Evolutionary conservation across 2,329 filamentous ascomycete genomes (phyloP), one percentile per base, ranked within the genome.

Genomic region (Cylindrodendrum hubeiense): DNA sequence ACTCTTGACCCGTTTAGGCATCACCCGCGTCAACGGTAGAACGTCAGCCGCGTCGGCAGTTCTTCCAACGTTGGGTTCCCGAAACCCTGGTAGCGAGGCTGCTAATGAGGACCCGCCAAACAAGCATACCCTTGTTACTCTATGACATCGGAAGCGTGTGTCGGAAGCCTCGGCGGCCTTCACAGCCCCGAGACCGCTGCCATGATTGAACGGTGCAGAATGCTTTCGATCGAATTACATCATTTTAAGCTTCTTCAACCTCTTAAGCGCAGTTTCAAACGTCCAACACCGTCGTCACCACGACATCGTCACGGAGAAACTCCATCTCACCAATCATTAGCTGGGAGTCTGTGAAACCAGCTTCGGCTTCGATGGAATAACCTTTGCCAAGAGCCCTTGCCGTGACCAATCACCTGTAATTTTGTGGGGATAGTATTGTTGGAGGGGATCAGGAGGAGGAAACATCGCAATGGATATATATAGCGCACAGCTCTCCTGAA

Each of bases 311-410:
- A 41, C 50, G 57, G 57, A 60, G 43, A 60, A 60, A 39, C 19
- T 59, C 33, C 30, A 19, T 53, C 39, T 60, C 57, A 53, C 57
- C 39, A 60, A 60, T 60, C 57, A 26, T 13, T 53, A 26, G 28
- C 49, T n/a, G 28, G 6, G 28, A 5, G 37, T 7, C 22, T 9
- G 24, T 34, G 9, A 13, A 30, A 30, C 24, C 2, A n/a, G 22
- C 7, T 47, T 26, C 24, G 24, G 44, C 44, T 47, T 54, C 51
- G 22, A 19, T 34, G 21, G 50, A 21, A 53, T 39, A n/a, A 13
- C 15, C 9, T 24, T n/a, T 39, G 30, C 22, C 22, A 12, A 34
- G 19, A 4, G 21, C 12, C 15, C 10, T 26, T 41, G 50, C 37
- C 34, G 49, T 52, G 19, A 30, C 28, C 6, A 24, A 33, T 19